Evolutionary conservation across 139 green algal species (phyloP).

Genomic region (Chlamydomonas sp.): DNA sequence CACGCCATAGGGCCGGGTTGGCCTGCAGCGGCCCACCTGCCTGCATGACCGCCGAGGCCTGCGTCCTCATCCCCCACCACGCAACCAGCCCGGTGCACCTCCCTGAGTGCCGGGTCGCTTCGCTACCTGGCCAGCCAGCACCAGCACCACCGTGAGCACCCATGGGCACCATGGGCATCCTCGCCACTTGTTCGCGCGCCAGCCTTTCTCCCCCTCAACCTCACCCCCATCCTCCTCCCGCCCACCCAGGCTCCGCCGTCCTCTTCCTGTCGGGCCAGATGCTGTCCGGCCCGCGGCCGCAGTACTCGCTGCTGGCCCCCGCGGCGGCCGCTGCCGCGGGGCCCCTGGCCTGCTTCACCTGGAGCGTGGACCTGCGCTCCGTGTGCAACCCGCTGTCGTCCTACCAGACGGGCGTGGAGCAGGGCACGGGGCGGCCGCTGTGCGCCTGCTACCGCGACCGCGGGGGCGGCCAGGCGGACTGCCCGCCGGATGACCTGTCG

Average conservation of each 20-base stretch:
- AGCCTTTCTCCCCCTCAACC: neutral
- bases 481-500: constrained; percentile 1
- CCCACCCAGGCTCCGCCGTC: neutral
- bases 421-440: neutral
- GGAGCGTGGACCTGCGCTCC: neutral
- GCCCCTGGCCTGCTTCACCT: constrained; percentile 6
- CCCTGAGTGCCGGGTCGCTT: too few species aligned
- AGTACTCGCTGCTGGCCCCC: constrained; percentile 9
- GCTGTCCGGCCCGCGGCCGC: neutral
- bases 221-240: neutral
- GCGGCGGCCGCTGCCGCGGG: neutral
- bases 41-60: neutral
- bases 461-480: neutral
- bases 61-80: neutral
- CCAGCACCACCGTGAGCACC: too few species aligned
- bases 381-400: constrained; percentile 6
- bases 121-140: too few species aligned
- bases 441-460: neutral
- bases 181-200: too few species aligned
- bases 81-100: too few species aligned
- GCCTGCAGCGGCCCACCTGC: too few species aligned
- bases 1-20: too few species aligned
- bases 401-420: neutral
- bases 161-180: too few species aligned
- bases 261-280: neutral